Percentiles rank a stretch among this genome's conserved stretches.
Conservation (phyloP, 2,329 filamentous ascomycete genomes). For the Acrodontium crateriforme region DNA sequence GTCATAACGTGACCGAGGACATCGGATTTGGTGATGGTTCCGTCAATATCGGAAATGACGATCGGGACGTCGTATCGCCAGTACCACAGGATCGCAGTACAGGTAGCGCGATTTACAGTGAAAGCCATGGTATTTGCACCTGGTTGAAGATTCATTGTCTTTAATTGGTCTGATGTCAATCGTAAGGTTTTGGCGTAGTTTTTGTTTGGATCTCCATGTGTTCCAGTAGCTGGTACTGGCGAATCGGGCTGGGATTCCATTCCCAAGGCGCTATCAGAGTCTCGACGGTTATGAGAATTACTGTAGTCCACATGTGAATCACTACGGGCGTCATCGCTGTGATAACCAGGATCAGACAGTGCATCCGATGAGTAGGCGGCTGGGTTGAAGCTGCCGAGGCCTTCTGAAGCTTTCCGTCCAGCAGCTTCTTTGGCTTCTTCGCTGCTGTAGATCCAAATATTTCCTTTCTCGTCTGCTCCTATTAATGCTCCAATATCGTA, state of each 20-base stretch:
- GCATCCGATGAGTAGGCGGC: slow-evolving; percentile 56
- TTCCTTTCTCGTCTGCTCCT: slow-evolving; percentile 86
- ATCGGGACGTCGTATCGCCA: slow-evolving; percentile 88
- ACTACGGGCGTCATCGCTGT: slow-evolving; percentile 65
- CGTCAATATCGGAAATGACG: slow-evolving; percentile 96
- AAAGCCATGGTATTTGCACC: slow-evolving; percentile 94
- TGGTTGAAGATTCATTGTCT: slow-evolving; percentile 63
- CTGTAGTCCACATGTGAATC: slow-evolving; percentile 24
- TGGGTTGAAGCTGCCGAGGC: slow-evolving; percentile 38
- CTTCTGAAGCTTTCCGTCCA: slow-evolving; percentile 41
- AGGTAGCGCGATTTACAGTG: slow-evolving; percentile 88
- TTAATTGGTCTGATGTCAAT: slow-evolving; percentile 88
- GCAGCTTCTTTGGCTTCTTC: slow-evolving; percentile 90
- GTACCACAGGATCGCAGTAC: slow-evolving; percentile 81
- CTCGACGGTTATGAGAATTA: slow-evolving; percentile 46
- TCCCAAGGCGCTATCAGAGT: slow-evolving; percentile 56
- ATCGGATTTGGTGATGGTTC: slow-evolving; percentile 78
- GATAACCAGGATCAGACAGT: slow-evolving; percentile 84
- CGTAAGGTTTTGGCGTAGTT: slow-evolving; percentile 96
- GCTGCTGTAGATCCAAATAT: slow-evolving; percentile 99
- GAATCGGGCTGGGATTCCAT: slow-evolving; percentile 46
- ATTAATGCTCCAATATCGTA: slow-evolving; percentile 95
- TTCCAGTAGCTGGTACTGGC: slow-evolving; percentile 19
- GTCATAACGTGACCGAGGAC: slow-evolving; percentile 70
- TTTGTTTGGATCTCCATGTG: slow-evolving; percentile 54